Evolutionary conservation across 176 grass and related monocot genomes (phyloP), one percentile per base, ranked within the genome.

Genomic region (Triticum timopheevii): DNA sequence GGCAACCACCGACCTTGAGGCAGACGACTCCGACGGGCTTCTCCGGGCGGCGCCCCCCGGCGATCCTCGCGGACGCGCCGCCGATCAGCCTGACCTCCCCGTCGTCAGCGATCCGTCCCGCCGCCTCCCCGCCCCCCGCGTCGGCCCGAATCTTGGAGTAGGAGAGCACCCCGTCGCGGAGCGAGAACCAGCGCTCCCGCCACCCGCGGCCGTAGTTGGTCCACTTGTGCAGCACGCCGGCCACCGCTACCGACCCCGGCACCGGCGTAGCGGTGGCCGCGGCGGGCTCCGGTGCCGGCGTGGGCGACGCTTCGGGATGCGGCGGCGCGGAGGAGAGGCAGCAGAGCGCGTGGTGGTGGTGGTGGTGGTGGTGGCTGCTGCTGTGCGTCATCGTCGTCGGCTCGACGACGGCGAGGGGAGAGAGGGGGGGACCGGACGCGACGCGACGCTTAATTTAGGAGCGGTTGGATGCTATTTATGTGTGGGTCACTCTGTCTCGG

Each of bases 171-270:
- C 93, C 93, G 83, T 90, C 76, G 52, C 90, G 88, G 27, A 95
- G 90, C 42, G 88, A 92, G 90, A 95, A 95, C 93, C 93, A 95
- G 34, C 88, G 88, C 84, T 89, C 88, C 65, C 90, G 86, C 93
- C 93, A 95, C 31, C 93, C 93, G 8, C 90, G 90, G 7, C 93
- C 93, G 90, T 95, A 95, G 88, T 95, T 95, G 85, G 93, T 95
- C 93, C 93, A 95, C 88, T 95, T 95, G 80, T 95, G 89, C 19
- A 95, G 86, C 34, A 90, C 82, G 10, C 93, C 93, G 2, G 86
- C 93, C 38, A 95, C 90, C 35, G 66, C 73, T 49, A 86, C 93
- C 22, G 79, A 36, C 2, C 56, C 87, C 30, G 64, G 28, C 6
- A 33, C 84, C 76, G 16, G 64, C 30, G 13, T 42, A 0, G 65